Base-by-base conservation (phyloP, 208 protist species). In the Naegleria fowleri region DNA sequence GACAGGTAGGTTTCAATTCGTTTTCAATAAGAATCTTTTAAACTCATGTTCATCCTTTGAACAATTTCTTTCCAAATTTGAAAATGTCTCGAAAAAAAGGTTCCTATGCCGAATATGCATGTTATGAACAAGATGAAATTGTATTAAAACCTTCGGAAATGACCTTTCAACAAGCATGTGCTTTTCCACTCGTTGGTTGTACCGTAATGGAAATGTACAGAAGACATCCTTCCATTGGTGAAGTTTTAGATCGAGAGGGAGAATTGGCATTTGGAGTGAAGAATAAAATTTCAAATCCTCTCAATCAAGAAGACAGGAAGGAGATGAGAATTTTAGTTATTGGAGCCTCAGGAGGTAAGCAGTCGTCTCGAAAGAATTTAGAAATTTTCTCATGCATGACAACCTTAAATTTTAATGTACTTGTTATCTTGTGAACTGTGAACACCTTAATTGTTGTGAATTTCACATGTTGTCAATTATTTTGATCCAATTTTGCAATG, bases 61-160 rank as follows among this genome's bases (percentile, higher is more conserved):
- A n/a, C n/a, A n/a, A n/a, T n/a, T n/a, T n/a, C n/a, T n/a, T n/a
- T n/a, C n/a, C n/a, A n/a, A n/a, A n/a, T n/a, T n/a, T n/a, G n/a
- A n/a, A n/a, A n/a, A n/a, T n/a, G n/a, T n/a, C n/a, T n/a, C n/a
- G n/a, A n/a, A n/a, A n/a, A n/a, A 75, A 22, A n/a, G 85, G 41
- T 88, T 29, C 40, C 83, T 88, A 88, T 58, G 85, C 85, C 5
- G 41, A 58, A 16, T 88, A 88, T 58, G 85, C 43, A 13, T 40
- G n/a, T 0, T 88, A 22, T 58, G n/a, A 88, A 6, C 9, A 88
- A 6, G 11, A 19, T 9, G 43, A 88, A 11, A 6, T 88, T 5
- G 16, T 29, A 15, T 4, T 39, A n/a, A 59, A 88, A 16, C 85
- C 85, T 36, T 6, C 51, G 13, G 11, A 51, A 51, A 16, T 88